Evolutionary conservation across 805 yeast genomes (phyloP).

Genomic region (Candida gorgasii): DNA sequence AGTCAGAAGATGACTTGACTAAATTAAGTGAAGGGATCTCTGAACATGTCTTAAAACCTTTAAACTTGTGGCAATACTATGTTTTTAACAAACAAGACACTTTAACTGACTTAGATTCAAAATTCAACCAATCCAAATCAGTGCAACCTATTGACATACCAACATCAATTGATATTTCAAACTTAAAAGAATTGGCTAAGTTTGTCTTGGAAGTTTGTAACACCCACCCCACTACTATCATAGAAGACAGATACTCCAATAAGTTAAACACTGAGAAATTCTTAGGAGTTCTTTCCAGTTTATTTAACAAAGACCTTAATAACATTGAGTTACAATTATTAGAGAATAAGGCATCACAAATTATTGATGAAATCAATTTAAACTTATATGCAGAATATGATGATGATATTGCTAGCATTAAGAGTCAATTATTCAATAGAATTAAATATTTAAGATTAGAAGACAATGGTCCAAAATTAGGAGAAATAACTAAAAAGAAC

Average conservation of each 20-base stretch:
- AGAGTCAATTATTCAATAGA: constrained; percentile 72
- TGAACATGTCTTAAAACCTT: constrained; percentile 60
- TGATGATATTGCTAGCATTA: constrained; percentile 63
- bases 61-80: constrained; percentile 87
- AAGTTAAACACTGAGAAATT: constrained; percentile 51
- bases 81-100: constrained; percentile 58
- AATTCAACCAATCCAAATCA: constrained; percentile 29
- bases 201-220: constrained; percentile 48
- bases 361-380: constrained; percentile 77
- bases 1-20: constrained; percentile 54
- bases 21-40: constrained; percentile 67
- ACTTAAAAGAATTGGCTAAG: constrained; percentile 46
- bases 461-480: constrained; percentile 77
- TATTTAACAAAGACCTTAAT: constrained; percentile 17
- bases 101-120: constrained; percentile 36
- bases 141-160: constrained; percentile 45
- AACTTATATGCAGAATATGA: constrained; percentile 75
- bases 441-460: constrained; percentile 77
- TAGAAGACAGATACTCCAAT: constrained; percentile 55
- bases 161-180: constrained; percentile 32
- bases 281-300: constrained; percentile 47
- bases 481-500: constrained; percentile 47
- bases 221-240: constrained; percentile 41
- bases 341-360: constrained; percentile 40
- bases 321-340: constrained; percentile 27